Conservation (phyloP, 2,329 filamentous ascomycete species). For the Ophiostoma sp. region DNA sequence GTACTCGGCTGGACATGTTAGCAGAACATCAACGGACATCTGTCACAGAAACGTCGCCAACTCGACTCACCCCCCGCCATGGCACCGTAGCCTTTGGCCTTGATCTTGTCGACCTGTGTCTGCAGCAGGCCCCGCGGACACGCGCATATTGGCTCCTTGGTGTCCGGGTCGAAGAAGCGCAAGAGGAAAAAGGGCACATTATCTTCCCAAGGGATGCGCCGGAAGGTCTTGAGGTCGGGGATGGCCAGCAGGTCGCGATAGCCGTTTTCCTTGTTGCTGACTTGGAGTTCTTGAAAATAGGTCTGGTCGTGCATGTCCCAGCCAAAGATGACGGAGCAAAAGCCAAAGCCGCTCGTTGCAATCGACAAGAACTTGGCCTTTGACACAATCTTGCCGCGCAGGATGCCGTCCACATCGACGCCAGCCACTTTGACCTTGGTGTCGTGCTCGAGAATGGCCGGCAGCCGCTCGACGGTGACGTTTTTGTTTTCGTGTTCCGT, state of each 20-base stretch:
- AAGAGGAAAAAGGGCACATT: slow-evolving; percentile 83
- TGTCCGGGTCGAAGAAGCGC: slow-evolving; percentile 81
- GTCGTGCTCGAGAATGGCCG: slow-evolving; percentile 68
- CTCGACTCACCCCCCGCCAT: slow-evolving; percentile 78
- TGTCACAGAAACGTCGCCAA: too few relatives aligned
- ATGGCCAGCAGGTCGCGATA: slow-evolving; percentile 83
- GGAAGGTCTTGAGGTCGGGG: slow-evolving; percentile 73
- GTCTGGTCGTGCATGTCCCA: slow-evolving; percentile 98
- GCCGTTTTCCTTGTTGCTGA: slow-evolving; percentile 89
- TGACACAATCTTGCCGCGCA: slow-evolving; percentile 87
- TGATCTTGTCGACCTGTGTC: slow-evolving; percentile 66
- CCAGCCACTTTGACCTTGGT: slow-evolving; percentile 83
- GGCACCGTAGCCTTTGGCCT: slow-evolving; percentile 69
- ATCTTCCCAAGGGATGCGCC: slow-evolving; percentile 88
- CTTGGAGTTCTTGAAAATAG: slow-evolving; percentile 79
- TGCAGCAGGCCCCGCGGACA: slow-evolving; percentile 78
- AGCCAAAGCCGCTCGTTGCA: slow-evolving; percentile 79
- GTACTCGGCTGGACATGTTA: slow-evolving; percentile 77
- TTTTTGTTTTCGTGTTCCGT: not conserved
- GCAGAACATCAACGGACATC: too few relatives aligned
- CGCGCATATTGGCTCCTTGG: slow-evolving; percentile 67
- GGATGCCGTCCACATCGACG: slow-evolving; percentile 80
- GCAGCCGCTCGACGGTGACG: slow-evolving; percentile 65
- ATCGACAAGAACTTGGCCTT: slow-evolving; percentile 91
- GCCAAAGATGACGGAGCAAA: slow-evolving; percentile 91